Evolutionary conservation across 78 protist species (phyloP).

Genomic region (Dictyostelium brefeldianum): DNA sequence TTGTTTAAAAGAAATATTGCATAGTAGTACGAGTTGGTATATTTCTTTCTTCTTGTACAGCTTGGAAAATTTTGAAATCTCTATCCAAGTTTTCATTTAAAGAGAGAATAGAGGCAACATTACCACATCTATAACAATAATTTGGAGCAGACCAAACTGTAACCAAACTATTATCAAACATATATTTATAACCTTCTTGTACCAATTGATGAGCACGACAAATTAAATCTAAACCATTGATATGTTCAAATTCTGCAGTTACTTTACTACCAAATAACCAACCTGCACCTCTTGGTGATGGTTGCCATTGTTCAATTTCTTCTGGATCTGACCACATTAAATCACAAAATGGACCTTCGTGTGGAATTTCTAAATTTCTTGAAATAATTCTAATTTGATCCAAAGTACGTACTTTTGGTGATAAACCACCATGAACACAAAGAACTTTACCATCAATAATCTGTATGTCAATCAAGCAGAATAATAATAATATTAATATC

Average conservation of each 20-base stretch:
- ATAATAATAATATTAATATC: background rate
- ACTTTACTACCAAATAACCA: slow-evolving; percentile 97
- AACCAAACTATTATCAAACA: slow-evolving; percentile 93
- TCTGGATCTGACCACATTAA: slow-evolving; percentile 99
- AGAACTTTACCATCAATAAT: slow-evolving; percentile 94
- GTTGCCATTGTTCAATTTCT: slow-evolving; percentile 95
- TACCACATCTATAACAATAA: slow-evolving; percentile 98
- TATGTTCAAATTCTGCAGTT: slow-evolving; percentile 89
- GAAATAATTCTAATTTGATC: slow-evolving; percentile 93
- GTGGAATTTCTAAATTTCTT: slow-evolving; percentile 96
- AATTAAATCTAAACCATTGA: slow-evolving; percentile 94
- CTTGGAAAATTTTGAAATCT: slow-evolving; percentile 89
- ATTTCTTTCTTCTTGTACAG: slow-evolving; percentile 88
- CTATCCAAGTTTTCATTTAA: slow-evolving; percentile 88
- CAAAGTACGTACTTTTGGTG: slow-evolving; percentile 92
- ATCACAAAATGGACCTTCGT: slow-evolving; percentile 95
- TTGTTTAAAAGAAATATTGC: slow-evolving; percentile 69
- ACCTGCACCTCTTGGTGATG: slow-evolving; percentile 99
- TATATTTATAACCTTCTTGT: slow-evolving; percentile 98
- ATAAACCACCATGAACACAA: slow-evolving; percentile 99
- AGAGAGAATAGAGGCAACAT: slow-evolving; percentile 95
- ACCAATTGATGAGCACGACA: slow-evolving; percentile 99
- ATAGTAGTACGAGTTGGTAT: slow-evolving; percentile 69
- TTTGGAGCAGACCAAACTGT: slow-evolving; percentile 99
- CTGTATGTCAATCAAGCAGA: too few relatives aligned